Conservation (phyloP, 2,329 filamentous ascomycete species). For the Fusarium tuaranense region DNA sequence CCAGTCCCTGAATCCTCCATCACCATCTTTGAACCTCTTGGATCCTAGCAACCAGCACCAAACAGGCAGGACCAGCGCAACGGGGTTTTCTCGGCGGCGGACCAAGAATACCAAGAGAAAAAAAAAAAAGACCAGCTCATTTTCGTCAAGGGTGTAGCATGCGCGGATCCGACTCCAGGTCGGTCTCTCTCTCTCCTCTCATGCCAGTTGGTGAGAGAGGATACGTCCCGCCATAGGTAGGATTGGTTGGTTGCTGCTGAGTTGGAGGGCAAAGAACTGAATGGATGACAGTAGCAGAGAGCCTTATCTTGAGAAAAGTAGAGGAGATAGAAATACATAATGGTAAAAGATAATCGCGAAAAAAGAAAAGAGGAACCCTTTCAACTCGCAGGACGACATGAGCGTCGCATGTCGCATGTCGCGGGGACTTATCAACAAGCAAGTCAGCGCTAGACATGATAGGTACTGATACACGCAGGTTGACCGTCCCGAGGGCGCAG, state of each 20-base stretch:
- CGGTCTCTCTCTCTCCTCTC: not conserved
- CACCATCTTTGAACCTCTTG: constrained; percentile 8
- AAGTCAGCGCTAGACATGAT: not conserved
- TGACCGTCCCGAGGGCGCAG: constrained; percentile 36
- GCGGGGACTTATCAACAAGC: not conserved
- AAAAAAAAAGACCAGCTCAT: constrained; percentile 20
- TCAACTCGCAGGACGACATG: constrained; percentile 3
- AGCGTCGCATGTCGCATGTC: constrained; percentile 1
- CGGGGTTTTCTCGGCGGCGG: constrained; percentile 33
- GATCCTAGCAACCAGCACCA: constrained; percentile 16
- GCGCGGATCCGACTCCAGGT: not conserved
- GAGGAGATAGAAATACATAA: constrained; percentile 56
- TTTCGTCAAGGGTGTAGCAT: constrained; percentile 17
- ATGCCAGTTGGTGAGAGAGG: constrained; percentile 15
- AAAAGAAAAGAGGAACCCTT: constrained; percentile 36
- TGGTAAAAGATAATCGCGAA: constrained; percentile 47
- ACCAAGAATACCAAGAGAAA: constrained; percentile 18
- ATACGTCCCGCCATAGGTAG: constrained; percentile 30
- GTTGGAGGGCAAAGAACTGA: constrained; percentile 36
- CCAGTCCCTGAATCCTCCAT: constrained; percentile 13
- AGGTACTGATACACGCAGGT: constrained; percentile 33
- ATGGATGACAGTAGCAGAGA: constrained; percentile 24
- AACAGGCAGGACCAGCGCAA: constrained; percentile 8
- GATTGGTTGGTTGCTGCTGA: constrained; percentile 18
- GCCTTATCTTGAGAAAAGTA: constrained; percentile 49